These are phyloP conservation scores for Teratosphaeria destructans DNA, from an alignment of 2,329 filamentous ascomycete genomes.

Conservation along the genomic window DNA sequence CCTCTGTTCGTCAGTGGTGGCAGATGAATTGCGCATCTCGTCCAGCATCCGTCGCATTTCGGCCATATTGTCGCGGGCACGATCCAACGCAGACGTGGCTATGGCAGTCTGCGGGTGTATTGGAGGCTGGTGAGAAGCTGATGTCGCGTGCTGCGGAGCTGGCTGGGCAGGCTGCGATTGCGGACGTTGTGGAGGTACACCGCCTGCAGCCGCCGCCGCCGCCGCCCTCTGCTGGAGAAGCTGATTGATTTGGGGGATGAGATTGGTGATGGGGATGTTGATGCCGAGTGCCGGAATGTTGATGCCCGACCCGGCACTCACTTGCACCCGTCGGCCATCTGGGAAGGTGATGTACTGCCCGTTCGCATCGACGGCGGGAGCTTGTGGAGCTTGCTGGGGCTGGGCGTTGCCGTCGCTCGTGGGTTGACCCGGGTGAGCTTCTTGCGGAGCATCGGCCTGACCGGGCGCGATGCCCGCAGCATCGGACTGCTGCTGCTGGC, in stretches of 20 bases:
- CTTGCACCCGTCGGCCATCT: background rate
- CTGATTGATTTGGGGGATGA: background rate
- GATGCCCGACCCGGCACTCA: background rate
- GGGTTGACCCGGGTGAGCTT: background rate
- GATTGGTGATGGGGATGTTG: background rate
- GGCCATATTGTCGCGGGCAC: conserved; percentile 20
- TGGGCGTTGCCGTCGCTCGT: background rate
- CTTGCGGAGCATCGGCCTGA: background rate
- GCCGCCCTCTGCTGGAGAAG: background rate
- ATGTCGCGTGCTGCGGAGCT: background rate
- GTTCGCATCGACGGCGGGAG: background rate
- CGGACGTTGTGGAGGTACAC: background rate
- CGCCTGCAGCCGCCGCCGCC: background rate
- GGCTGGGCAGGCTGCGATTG: background rate
- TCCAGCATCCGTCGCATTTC: conserved; percentile 23
- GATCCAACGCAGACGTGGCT: conserved; percentile 17
- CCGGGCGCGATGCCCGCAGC: background rate
- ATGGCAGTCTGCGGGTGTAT: conserved; percentile 1
- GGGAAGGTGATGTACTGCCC: background rate
- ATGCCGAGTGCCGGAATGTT: background rate
- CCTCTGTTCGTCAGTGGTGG: conserved; percentile 12
- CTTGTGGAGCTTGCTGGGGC: background rate
- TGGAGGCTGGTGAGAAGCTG: background rate
- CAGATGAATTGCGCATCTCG: conserved; percentile 12
- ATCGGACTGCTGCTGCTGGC: background rate